Evolutionary conservation across 129 eudicot species (phyloP), one percentile per base, ranked within the genome.

Genomic region (sunflower (Helianthus annuus)): DNA sequence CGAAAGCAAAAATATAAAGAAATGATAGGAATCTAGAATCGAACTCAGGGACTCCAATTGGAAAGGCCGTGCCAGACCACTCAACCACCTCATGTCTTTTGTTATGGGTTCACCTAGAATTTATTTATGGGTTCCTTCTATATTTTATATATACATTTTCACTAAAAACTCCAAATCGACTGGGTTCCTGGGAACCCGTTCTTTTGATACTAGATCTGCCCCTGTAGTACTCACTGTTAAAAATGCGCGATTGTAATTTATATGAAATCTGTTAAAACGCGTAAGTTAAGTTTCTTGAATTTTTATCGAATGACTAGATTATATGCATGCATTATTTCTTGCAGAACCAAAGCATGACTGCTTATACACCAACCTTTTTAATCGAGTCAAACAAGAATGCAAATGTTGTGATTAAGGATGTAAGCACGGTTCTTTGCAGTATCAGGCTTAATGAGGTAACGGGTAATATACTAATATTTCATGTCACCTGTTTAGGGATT

Each of bases 401-500:
- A 29, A 80, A 88, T 82, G 84, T 88, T 40, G 2, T 64, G 48
- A 77, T 91, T 29, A 85, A 78, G 80, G 92, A 86, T 64, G 54
- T 68, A 36, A 86, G 88, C 40, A 76, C 79, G 11, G 58, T 49
- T 52, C 76, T 86, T 39, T 88, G 96, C 66, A 46, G 32, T 38
- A 88, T 91, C 63, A 86, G 79, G 80, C 85, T 82, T 29, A 71
- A 77, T 44, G 88, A 91, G 97, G 97, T 91, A 79, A 68, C 9
- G 19, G 15, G 19, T 40, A 32, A 67, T 72, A 66, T 59, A 15
- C 10, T 40, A 32, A 67, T 72, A 66, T 59, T 71, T 29, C 15
- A 52, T 76, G 67, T 27, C 45, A 57, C n/a, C 53, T n/a, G 6
- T 54, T 13, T 75, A 58, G 73, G 74, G 54, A 67, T 67, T 70